Evolutionary conservation across 2,329 filamentous ascomycete genomes (phyloP), one percentile per base, ranked within the genome.

Genomic region (Cercospora sp.): DNA sequence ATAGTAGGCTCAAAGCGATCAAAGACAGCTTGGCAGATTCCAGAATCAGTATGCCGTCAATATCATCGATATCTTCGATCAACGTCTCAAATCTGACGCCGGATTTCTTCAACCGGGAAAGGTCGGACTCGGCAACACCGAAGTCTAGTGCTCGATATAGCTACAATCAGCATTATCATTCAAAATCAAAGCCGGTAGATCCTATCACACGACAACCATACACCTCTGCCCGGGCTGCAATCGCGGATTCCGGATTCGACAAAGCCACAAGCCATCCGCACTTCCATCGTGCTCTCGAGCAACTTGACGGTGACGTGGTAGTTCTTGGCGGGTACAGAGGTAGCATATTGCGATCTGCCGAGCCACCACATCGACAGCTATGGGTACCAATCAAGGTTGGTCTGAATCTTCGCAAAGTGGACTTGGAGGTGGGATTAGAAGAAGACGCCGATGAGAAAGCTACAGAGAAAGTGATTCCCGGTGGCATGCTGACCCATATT

Each of bases 321-420:
- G 84, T 97, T 31, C 85, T 98, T 76, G 94, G 94, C 20, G 94
- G 94, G 13, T 97, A 97, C 76, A 87, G 94, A 71, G 94, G 94
- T 3, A 97, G 94, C 0, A 86, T 97, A n/a, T 80, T 98, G 31
- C 89, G 94, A 31, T 96, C 93, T 10, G 90, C 92, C 10, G 89
- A 93, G 69, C 87, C 91, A 8, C 91, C 91, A 3, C 88, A 94
- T 75, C 89, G 93, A n/a, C 93, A 97, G 77, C 82, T 97, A 0
- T 98, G 94, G 94, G 92, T 96, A 1, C 94, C 94, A 0, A 90
- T 97, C 75, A 97, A 97, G 79, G 90, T 97, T 30, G 94, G 94
- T 0, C 82, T 98, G 61, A 97, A 97, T 73, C 87, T 97, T 69
- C 90, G 94, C 65, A 97, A 95, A 77, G 94, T 94, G 2, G 92